phyloP scores from a whole-genome alignment of 2,329 filamentous ascomycete species.

The Aspergillus ruber region DNA sequence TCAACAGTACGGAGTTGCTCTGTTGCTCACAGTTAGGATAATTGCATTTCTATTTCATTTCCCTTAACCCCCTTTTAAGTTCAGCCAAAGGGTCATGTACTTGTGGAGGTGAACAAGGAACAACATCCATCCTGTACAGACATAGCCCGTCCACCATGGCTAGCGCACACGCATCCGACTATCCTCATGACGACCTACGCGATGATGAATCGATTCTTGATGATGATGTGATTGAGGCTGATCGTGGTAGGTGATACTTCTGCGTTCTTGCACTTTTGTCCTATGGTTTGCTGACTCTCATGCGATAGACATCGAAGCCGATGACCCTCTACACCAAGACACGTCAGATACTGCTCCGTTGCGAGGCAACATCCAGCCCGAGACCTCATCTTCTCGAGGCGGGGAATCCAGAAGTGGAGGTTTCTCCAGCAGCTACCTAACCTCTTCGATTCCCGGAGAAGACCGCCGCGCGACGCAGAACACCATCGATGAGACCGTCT shows the following conservation, averaged over 20 bases:
- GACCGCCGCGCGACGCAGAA: slow-evolving; percentile 83
- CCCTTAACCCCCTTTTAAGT: neutral
- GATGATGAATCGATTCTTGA: slow-evolving; percentile 58
- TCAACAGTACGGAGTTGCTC: neutral
- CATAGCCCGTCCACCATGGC: slow-evolving; percentile 23
- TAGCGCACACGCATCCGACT: slow-evolving; percentile 25
- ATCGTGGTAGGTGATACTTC: slow-evolving; percentile 55
- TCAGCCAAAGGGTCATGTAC: slow-evolving; percentile 9
- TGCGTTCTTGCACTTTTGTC: neutral
- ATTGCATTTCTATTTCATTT: slow-evolving; percentile 5
- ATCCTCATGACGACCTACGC: slow-evolving; percentile 51
- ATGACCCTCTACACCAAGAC: slow-evolving; percentile 67
- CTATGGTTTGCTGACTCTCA: neutral
- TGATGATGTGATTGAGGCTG: slow-evolving; percentile 70
- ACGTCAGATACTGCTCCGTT: slow-evolving; percentile 68
- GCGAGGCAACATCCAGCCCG: slow-evolving; percentile 72
- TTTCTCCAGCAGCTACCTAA: slow-evolving; percentile 78
- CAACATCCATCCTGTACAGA: neutral
- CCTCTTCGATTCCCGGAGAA: slow-evolving; percentile 83
- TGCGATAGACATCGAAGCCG: slow-evolving; percentile 71
- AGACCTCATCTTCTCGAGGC: slow-evolving; percentile 37
- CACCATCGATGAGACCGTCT: slow-evolving; percentile 95
- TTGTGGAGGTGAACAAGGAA: slow-evolving; percentile 6
- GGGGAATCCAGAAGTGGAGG: slow-evolving; percentile 22
- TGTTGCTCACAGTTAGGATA: neutral